Conservation (phyloP, 345 rosid species). For the Citrus australasica region DNA sequence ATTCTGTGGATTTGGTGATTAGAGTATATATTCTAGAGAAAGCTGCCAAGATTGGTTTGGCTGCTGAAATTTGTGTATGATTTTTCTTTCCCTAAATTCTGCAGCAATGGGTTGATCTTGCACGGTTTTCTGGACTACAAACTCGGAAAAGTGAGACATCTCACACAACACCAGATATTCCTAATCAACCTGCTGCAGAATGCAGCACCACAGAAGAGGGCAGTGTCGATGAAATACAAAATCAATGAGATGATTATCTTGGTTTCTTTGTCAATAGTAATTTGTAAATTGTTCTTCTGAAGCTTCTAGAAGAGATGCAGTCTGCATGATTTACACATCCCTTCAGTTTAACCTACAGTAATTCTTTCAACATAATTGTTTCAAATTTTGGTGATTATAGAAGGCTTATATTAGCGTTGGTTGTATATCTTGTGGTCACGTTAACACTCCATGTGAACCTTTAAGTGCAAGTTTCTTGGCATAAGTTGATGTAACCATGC, state of each 20-base stretch:
- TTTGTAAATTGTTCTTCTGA: conserved; percentile 14
- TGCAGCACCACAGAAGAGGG: conserved; percentile 56
- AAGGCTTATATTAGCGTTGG: not conserved
- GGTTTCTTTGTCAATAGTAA: not conserved
- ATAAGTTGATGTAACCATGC: not conserved
- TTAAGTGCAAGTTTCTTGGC: not conserved
- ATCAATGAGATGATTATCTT: conserved; percentile 41
- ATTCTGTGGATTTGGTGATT: not conserved
- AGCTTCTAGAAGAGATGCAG: not conserved
- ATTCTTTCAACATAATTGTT: conserved; percentile 11
- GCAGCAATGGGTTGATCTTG: conserved; percentile 99
- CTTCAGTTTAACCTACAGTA: not conserved
- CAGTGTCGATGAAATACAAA: conserved; percentile 52
- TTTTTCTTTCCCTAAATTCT: conserved; percentile 16
- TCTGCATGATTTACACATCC: not conserved
- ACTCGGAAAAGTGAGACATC: conserved; percentile 45
- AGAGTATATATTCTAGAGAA: not conserved
- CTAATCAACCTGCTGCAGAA: conserved; percentile 39
- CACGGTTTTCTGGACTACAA: conserved; percentile 79
- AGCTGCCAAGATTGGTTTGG: not conserved
- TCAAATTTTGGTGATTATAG: conserved; percentile 20
- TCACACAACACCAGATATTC: conserved; percentile 35
- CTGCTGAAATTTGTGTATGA: not conserved
- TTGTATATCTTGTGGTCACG: not conserved
- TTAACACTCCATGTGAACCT: not conserved